Conservation (phyloP, 805 yeast genomes). For the Hanseniaspora singularis region DNA sequence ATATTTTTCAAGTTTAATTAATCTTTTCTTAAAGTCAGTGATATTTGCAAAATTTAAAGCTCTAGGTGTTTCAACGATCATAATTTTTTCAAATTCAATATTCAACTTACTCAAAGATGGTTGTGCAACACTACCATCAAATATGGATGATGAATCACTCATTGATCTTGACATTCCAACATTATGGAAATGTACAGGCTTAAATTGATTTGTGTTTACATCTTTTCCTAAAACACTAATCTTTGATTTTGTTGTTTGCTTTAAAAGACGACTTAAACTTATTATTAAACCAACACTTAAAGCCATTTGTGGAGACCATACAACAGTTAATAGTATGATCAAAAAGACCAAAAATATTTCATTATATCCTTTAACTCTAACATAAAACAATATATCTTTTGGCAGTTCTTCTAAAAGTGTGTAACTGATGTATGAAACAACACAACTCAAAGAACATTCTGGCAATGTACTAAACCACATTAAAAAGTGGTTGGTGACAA, state of each 20-base stretch:
- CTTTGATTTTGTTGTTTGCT: constrained; percentile 33
- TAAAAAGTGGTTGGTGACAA: constrained; percentile 22
- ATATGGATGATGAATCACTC: constrained; percentile 6
- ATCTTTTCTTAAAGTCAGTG: constrained; percentile 12
- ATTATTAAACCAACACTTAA: constrained; percentile 30
- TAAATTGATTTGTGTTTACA: constrained; percentile 17
- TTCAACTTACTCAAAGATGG: background rate
- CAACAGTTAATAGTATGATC: constrained; percentile 17
- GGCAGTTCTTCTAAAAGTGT: constrained; percentile 37
- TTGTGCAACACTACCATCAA: background rate
- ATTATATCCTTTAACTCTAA: constrained; percentile 33
- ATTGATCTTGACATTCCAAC: constrained; percentile 2
- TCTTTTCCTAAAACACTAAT: constrained; percentile 37
- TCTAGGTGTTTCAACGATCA: constrained; percentile 16
- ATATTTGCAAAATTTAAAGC: constrained; percentile 15
- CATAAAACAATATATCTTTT: constrained; percentile 33
- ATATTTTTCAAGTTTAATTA: constrained; percentile 15
- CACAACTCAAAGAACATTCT: constrained; percentile 35
- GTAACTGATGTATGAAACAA: constrained; percentile 35
- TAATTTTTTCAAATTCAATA: constrained; percentile 15
- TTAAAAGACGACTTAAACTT: constrained; percentile 30
- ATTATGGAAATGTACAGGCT: constrained; percentile 6
- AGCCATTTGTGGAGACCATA: constrained; percentile 33
- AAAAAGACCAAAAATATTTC: constrained; percentile 26
- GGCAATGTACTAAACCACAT: constrained; percentile 33